These are phyloP conservation scores for Suhomyces vadensis DNA, from an alignment of 805 yeast species.

Conservation along the genomic window DNA sequence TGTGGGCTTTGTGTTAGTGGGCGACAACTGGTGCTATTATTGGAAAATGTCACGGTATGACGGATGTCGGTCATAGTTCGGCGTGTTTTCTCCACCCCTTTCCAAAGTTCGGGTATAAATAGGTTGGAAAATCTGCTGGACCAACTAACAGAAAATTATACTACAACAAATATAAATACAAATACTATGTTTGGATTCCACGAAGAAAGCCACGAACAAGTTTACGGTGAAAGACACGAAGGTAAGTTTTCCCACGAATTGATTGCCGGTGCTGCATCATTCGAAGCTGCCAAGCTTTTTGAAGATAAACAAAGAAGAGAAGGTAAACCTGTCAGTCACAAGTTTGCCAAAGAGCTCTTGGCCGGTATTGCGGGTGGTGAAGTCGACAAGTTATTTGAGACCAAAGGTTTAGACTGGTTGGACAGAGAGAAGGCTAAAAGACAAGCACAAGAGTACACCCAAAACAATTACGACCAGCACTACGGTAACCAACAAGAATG, in stretches of 20 bases:
- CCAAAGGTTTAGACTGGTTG: constrained; percentile 35
- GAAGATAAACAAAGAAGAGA: constrained; percentile 34
- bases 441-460: constrained; percentile 25
- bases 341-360: constrained; percentile 30
- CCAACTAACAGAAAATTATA: no score
- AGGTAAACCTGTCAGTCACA: constrained; percentile 33
- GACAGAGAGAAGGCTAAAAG: constrained; percentile 25
- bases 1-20: background rate
- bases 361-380: constrained; percentile 34
- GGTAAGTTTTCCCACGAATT: constrained; percentile 33
- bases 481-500: constrained; percentile 28
- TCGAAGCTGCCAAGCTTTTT: constrained; percentile 31
- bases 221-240: constrained; percentile 31
- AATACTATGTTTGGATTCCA: constrained; percentile 28
- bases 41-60: background rate
- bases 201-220: constrained; percentile 26
- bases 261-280: constrained; percentile 35
- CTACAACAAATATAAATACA: background rate
- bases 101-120: background rate
- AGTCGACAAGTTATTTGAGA: constrained; percentile 35
- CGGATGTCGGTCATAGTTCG: no score
- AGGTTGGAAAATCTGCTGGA: background rate
- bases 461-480: constrained; percentile 26
- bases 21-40: no score
- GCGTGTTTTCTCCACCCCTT: background rate